Conservation (phyloP, 306 rosid species). For the Rosa multiflora region DNA sequence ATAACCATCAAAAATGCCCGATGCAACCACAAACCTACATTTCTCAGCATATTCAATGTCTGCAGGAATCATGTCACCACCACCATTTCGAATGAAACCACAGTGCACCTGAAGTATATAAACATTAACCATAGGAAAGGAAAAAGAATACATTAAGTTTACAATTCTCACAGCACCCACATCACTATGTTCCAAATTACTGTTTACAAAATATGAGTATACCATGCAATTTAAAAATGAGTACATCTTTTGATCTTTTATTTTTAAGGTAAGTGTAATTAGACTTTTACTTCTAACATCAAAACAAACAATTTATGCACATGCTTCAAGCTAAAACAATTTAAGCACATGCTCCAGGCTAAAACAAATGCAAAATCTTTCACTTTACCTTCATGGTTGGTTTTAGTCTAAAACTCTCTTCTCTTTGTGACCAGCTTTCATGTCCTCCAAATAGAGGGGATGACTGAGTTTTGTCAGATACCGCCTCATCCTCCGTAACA, state of each 20-base stretch:
- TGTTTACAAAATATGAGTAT: not conserved
- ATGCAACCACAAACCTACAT: conserved; percentile 93
- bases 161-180: not conserved
- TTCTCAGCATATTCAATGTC: conserved; percentile 74
- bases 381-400: conserved; percentile 79
- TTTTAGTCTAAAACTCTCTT: conserved; percentile 68
- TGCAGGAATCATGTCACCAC: conserved; percentile 75
- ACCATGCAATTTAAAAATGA: not conserved
- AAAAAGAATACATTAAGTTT: not conserved
- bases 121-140: conserved; percentile 13
- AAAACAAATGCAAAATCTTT: conserved; percentile 12
- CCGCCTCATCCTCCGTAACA: conserved; percentile 49
- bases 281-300: not conserved
- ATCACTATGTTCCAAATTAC: not conserved
- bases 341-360: conserved; percentile 3
- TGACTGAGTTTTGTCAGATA: conserved; percentile 37
- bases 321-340: not conserved
- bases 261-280: not conserved
- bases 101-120: conserved; percentile 68
- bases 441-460: conserved; percentile 89
- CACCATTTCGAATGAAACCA: conserved; percentile 84
- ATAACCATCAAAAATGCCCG: conserved; percentile 94
- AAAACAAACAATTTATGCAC: not conserved
- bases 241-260: not conserved
- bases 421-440: conserved; percentile 77